These are phyloP conservation scores for Barnettozyma siamensis DNA, from an alignment of 805 yeast species.

Conservation along the genomic window DNA sequence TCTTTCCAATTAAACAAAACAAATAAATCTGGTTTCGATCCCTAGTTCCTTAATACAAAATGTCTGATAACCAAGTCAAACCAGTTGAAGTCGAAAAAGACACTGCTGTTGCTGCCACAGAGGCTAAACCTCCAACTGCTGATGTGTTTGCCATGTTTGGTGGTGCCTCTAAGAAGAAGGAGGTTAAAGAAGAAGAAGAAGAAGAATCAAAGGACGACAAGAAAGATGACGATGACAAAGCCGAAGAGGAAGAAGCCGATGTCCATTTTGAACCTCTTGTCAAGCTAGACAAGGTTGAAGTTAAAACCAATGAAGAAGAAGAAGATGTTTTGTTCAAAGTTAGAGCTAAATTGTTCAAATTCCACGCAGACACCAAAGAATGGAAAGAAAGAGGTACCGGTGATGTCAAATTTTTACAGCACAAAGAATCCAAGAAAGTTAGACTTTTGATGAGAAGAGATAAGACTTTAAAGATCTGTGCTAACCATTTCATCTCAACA, in stretches of 20 bases:
- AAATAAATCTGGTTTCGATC: not conserved
- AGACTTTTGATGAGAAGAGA: constrained; percentile 98
- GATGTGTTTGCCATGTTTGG: constrained; percentile 95
- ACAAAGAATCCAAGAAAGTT: constrained; percentile 73
- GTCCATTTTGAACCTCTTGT: constrained; percentile 97
- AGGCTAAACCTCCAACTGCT: constrained; percentile 64
- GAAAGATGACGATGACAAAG: constrained; percentile 32
- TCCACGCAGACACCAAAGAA: constrained; percentile 76
- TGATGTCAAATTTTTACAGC: constrained; percentile 92
- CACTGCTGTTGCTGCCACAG: constrained; percentile 3
- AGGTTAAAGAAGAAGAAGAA: constrained; percentile 36
- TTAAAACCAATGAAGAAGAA: constrained; percentile 90
- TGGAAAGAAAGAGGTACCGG: constrained; percentile 99
- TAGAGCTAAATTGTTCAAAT: constrained; percentile 92
- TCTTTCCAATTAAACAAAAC: too few relatives aligned
- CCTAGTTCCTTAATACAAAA: not conserved
- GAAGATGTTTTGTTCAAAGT: constrained; percentile 81
- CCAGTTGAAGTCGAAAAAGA: constrained; percentile 16
- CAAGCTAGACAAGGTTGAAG: constrained; percentile 91
- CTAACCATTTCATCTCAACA: constrained; percentile 85
- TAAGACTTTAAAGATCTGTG: constrained; percentile 96
- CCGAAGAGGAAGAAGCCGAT: constrained; percentile 36
- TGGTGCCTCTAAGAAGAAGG: constrained; percentile 66
- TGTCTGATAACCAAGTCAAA: constrained; percentile 22
- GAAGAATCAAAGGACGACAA: constrained; percentile 25